Base-by-base conservation (phyloP, 148 eudicot genomes). In the Mesembryanthemum crystallinum region DNA sequence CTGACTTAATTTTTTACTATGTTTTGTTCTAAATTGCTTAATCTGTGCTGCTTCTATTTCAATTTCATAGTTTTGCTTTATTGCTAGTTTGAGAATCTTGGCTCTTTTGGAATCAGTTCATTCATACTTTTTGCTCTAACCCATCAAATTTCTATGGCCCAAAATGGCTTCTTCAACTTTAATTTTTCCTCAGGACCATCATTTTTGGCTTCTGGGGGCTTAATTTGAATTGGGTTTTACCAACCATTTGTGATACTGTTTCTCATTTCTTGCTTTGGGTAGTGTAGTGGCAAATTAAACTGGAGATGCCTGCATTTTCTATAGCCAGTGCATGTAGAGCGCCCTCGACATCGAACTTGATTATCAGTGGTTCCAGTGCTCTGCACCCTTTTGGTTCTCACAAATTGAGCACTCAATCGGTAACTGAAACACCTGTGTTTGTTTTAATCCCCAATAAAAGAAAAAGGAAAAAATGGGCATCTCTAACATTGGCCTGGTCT, bases 301-400 rank as follows among this genome's bases (percentile, higher is more conserved):
- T 58, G 42, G 70, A 78, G 77, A 82, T 82, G 85, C 67, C 78
- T 60, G 80, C 79, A 75, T 76, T 82, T 59, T 68, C 87, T 59
- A 75, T 73, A 29, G 74, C 83, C 17, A 70, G 73, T 28, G 79
- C 78, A 23, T 78, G 79, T 62, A 76, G 70, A 71, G 71, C 76
- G 47, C 49, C 79, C 45, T 73, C 78, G 12, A 65, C 79, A 24
- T 55, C 85, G 47, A 49, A 77, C 54, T 73, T 75, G 12, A 65
- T 47, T 23, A 7, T 58, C 55, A 54, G 10, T 54, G 69, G 7
- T 20, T 51, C 75, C 1, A 18, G 77, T 37, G 33, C 69, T 23
- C 78, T 59, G 29, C 81, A 66, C 29, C 64, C 75, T 18, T 72
- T 73, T 47, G 20, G 42, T 69, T 73, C 66, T 29, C 49, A 15